Evolutionary conservation across 1,139 yeast species (phyloP), one percentile per base, ranked within the genome.

Genomic region (Debaryomycetaceae sp.): DNA sequence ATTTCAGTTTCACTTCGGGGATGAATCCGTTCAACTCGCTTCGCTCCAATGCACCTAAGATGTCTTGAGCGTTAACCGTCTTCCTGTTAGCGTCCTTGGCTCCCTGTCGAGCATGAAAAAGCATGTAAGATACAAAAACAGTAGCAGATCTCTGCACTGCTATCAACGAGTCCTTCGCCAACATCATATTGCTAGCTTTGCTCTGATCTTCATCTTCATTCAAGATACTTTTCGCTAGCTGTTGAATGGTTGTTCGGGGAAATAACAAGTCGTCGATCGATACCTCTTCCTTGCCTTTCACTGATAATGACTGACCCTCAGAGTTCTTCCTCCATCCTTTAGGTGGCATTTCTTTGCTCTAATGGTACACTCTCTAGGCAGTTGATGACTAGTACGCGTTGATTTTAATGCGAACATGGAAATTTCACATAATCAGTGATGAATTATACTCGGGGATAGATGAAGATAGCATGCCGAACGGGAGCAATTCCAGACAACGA

Each of bases 261-360:
- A 86, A 86, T 24, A 86, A 63, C 31, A 84, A 72, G 42, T 83
- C 88, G 45, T 84, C 89, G 8, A 85, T 83, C 0, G 88, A 79
- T 4, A 81, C 72, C 42, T 72, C 68, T 45, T 83, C 88, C 14
- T 74, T 69, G 33, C 81, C 84, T 45, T 75, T 73, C n/a, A 69
- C 70, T 6, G 81, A 69, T 40, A 59, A 71, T 1, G 84, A 84
- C 36, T 78, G 75, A 6, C 86, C 88, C 44, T 82, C 88, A 1
- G 84, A 81, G 57, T 81, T 84, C 59, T 83, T 84, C 68, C 87
- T 83, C 90, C 89, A 84, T 39, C 90, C 89, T 62, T 84, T 84
- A 58, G 90, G 90, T 49, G 93, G 90, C 93, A 84, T 84, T 11
- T 38, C 55, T 33, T 29, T 17, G 2, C 35, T 35, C n/a, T 9